Base-by-base conservation (phyloP, 768 basidiomycete species). In the Phylloporus arenicola region DNA sequence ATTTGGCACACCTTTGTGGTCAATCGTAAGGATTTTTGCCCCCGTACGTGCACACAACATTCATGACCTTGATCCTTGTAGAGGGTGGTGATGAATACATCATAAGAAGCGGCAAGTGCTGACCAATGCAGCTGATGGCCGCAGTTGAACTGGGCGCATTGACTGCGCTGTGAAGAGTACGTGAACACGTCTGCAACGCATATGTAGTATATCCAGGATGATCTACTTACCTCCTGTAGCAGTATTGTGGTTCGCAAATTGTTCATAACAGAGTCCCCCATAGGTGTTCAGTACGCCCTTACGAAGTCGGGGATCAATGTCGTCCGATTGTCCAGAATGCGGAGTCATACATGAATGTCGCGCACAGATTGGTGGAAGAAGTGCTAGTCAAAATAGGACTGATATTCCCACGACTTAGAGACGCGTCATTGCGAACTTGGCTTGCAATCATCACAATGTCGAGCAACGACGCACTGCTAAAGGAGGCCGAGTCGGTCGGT, bases 401-500 rank as follows among this genome's bases (percentile, higher is more conserved):
- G 11, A 45, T 22, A 34, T 64, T 64, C 60, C 62, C 60, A 62
- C 59, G 59, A 38, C 29, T 24, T 2, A 31, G 53, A 55, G 53
- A 64, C 61, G 61, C 62, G 61, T 62, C 61, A 64, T 50, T 43
- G 41, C 12, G 41, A 6, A 31, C 22, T 50, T 47, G 14, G 2
- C 24, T 34, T 31, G 9, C 11, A n/a, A 51, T 35, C 40, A 39
- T 2, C 7, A 42, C 47, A 1, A 68, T 68, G 66, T 48, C 68
- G 29, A 61, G 39, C 48, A 64, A 60, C 52, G 43, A 59, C 39
- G 53, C 30, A 14, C 54, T 66, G 4, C 44, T 68, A 2, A 64
- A 59, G 20, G 77, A 84, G 58, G 91, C 90, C 1, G 72, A 77
- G 19, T 60, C 77, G 13, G 52, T 70, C 31, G 65, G 71, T 10